Evolutionary conservation across 768 basidiomycete species (phyloP).

Genomic region (Fomitopsis pulvina): DNA sequence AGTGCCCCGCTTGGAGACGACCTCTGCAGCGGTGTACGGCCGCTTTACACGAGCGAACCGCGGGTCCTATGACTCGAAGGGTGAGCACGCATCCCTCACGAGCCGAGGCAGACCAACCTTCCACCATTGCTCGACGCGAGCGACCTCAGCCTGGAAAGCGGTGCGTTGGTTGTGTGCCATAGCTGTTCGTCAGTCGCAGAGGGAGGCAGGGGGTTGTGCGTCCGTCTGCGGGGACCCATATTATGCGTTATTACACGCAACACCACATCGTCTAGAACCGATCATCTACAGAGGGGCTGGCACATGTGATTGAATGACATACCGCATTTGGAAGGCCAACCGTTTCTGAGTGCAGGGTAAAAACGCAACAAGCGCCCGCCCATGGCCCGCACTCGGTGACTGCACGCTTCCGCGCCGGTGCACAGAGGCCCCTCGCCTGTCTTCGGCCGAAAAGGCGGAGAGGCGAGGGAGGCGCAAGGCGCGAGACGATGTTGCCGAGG

Average conservation of each 20-base stretch:
- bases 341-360: slow-evolving; percentile 4
- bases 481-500: neutral
- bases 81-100: neutral
- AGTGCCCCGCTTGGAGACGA: slow-evolving; percentile 91
- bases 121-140: slow-evolving; percentile 86
- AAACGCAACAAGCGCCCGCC: neutral
- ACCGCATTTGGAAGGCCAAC: neutral
- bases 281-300: slow-evolving; percentile 10
- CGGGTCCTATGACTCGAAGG: slow-evolving; percentile 48
- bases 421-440: slow-evolving; percentile 8
- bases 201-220: slow-evolving; percentile 13
- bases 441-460: slow-evolving; percentile 12
- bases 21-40: slow-evolving; percentile 89
- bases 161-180: slow-evolving; percentile 61
- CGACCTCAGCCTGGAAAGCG: slow-evolving; percentile 75
- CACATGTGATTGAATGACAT: slow-evolving; percentile 7
- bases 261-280: slow-evolving; percentile 10
- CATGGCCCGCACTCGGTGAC: slow-evolving; percentile 5
- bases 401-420: slow-evolving; percentile 11
- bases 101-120: slow-evolving; percentile 46
- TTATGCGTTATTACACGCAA: slow-evolving; percentile 7
- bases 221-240: slow-evolving; percentile 6
- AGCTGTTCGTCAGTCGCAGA: slow-evolving; percentile 1
- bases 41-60: slow-evolving; percentile 85
- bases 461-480: neutral